These are phyloP conservation scores for Cyclotella sp. DNA, from an alignment of 108 stramenopile genomes.

Conservation along the genomic window DNA sequence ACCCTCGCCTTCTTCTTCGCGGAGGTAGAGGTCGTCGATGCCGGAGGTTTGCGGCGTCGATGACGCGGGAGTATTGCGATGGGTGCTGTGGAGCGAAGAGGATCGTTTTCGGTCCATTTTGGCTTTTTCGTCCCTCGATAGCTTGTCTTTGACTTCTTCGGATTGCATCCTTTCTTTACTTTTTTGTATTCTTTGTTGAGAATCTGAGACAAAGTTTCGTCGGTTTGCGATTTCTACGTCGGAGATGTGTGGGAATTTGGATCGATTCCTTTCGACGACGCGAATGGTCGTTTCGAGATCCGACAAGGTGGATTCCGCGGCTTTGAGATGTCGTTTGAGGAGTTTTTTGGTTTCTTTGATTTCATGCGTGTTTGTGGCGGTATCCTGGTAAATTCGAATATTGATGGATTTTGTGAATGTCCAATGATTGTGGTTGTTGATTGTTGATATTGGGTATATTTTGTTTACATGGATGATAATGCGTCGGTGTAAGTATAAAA, in stretches of 20 bases:
- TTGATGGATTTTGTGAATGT: too few relatives aligned
- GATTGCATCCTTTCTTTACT: conserved; percentile 70
- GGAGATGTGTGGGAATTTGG: conserved; percentile 72
- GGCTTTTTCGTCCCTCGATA: conserved; percentile 71
- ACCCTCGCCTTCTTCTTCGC: neutral
- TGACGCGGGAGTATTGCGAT: conserved; percentile 10
- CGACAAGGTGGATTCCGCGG: conserved; percentile 70
- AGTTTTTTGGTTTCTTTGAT: conserved; percentile 78
- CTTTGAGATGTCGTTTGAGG: conserved; percentile 76
- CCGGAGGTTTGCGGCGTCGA: neutral
- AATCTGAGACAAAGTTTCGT: conserved; percentile 61
- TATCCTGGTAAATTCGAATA: too few relatives aligned
- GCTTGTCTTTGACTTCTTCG: conserved; percentile 67
- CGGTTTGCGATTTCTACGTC: conserved; percentile 69
- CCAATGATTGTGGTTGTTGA: neutral
- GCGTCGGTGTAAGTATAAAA: too few relatives aligned
- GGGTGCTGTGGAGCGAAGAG: conserved; percentile 3
- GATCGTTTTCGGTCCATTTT: conserved; percentile 59
- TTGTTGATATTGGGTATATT: neutral
- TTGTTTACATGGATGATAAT: too few relatives aligned
- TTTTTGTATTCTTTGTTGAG: conserved; percentile 54
- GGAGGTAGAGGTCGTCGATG: neutral
- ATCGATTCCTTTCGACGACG: conserved; percentile 65
- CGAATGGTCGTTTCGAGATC: conserved; percentile 78
- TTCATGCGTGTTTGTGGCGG: conserved; percentile 72